phyloP scores from a whole-genome alignment of 1,139 yeast species.

The Taphrina communis region DNA sequence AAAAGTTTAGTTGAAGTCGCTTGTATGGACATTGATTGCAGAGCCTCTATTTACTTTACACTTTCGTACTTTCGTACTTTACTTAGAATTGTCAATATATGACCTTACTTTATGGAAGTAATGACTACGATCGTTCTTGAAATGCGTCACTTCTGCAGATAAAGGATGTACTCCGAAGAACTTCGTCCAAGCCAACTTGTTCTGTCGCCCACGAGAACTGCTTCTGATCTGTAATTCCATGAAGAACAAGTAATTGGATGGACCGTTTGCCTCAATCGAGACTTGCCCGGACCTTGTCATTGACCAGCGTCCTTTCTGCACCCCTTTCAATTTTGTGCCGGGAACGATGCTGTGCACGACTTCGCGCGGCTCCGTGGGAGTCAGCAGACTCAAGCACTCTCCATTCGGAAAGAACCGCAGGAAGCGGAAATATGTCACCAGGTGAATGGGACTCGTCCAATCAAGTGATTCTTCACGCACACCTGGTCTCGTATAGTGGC shows the following conservation, averaged over 20 bases:
- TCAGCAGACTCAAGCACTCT: conserved; percentile 66
- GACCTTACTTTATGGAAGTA: conserved; percentile 29
- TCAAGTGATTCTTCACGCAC: conserved; percentile 60
- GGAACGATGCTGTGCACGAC: conserved; percentile 55
- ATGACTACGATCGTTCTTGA: conserved; percentile 33
- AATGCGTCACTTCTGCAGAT: conserved; percentile 28
- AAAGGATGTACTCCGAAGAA: conserved; percentile 29
- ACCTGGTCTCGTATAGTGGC: conserved; percentile 83
- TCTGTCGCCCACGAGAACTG: conserved; percentile 38
- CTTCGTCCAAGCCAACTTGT: conserved; percentile 31
- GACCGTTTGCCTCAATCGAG: conserved; percentile 30
- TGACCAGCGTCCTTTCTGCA: conserved; percentile 36
- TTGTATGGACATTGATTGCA: too few relatives aligned
- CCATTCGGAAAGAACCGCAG: conserved; percentile 82
- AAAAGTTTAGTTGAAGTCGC: background rate
- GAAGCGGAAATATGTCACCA: conserved; percentile 87
- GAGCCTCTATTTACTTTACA: background rate
- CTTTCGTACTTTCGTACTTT: background rate
- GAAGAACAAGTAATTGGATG: conserved; percentile 33
- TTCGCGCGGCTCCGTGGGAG: conserved; percentile 67
- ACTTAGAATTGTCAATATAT: conserved; percentile 5
- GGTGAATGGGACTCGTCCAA: conserved; percentile 76
- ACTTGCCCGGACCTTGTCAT: conserved; percentile 21
- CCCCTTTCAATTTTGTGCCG: conserved; percentile 32
- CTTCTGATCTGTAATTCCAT: conserved; percentile 37